Evolutionary conservation across 2,329 filamentous ascomycete species (phyloP).

Genomic region (Trematosphaeria pertusa): DNA sequence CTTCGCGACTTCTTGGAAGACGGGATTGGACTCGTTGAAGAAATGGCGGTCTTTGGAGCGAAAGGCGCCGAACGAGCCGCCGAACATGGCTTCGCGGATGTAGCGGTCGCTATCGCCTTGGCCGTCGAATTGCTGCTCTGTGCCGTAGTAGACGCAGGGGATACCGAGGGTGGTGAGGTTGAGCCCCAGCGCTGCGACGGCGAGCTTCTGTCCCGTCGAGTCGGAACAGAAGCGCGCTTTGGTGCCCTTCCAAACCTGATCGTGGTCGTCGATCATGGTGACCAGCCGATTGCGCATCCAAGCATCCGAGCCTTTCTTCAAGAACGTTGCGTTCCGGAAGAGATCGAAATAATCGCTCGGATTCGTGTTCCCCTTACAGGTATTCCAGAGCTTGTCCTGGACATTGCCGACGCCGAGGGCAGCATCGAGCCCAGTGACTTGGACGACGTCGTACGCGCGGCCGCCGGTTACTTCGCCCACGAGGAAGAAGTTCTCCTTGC

Average conservation of each 20-base stretch:
- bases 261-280: constrained; percentile 22
- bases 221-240: constrained; percentile 29
- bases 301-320: constrained; percentile 18
- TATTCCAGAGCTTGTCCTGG: constrained; percentile 23
- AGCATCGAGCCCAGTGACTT: constrained; percentile 25
- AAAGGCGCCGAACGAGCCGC: constrained; percentile 27
- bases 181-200: constrained; percentile 21
- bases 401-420: constrained; percentile 30
- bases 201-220: constrained; percentile 10
- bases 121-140: constrained; percentile 30
- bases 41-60: constrained; percentile 23
- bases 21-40: constrained; percentile 19
- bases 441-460: constrained; percentile 24
- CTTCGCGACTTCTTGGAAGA: constrained; percentile 15
- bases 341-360: constrained; percentile 26
- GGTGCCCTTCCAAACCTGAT: constrained; percentile 7
- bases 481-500: constrained; percentile 29
- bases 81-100: constrained; percentile 35
- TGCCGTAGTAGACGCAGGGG: constrained; percentile 36
- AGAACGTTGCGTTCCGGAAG: constrained; percentile 24
- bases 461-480: constrained; percentile 28
- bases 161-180: constrained; percentile 31
- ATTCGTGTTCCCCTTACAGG: constrained; percentile 19
- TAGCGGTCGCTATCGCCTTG: constrained; percentile 24
- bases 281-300: constrained; percentile 30